phyloP scores from a whole-genome alignment of 345 rosid genomes.

The Physaria fendleri region DNA sequence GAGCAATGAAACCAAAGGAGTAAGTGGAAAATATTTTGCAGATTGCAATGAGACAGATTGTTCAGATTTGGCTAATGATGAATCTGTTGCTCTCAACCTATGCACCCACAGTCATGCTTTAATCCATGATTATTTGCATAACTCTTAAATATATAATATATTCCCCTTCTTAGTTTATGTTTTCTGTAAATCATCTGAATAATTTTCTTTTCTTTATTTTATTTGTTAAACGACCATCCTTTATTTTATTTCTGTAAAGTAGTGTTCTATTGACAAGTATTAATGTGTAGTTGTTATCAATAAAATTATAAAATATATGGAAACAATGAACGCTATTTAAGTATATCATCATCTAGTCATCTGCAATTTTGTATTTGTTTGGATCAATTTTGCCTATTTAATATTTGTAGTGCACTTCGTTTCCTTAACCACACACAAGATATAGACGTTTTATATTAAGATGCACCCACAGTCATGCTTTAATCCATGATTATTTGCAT shows the following conservation, averaged over 20 bases:
- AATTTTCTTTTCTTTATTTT: neutral
- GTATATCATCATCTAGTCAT: no score
- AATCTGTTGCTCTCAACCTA: slow-evolving; percentile 48
- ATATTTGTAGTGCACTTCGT: no score
- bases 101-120: slow-evolving; percentile 44
- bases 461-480: slow-evolving; percentile 24
- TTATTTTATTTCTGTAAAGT: neutral
- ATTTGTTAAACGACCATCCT: neutral
- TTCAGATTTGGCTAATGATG: slow-evolving; percentile 76
- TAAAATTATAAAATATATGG: neutral
- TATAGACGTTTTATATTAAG: no score
- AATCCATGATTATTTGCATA: slow-evolving; percentile 26
- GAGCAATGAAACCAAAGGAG: slow-evolving; percentile 52
- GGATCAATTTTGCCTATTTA: neutral
- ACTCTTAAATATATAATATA: neutral
- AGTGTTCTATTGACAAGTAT: neutral
- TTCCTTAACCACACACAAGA: no score
- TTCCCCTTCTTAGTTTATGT: slow-evolving; percentile 2
- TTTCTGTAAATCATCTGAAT: slow-evolving; percentile 12
- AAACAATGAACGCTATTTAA: neutral
- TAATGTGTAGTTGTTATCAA: neutral
- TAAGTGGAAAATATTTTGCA: slow-evolving; percentile 72
- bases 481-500: slow-evolving; percentile 28
- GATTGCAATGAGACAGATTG: slow-evolving; percentile 75
- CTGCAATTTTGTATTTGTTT: no score